These are phyloP conservation scores for Neonectria sp. DNA, from an alignment of 2,329 filamentous ascomycete genomes.

Conservation along the genomic window DNA sequence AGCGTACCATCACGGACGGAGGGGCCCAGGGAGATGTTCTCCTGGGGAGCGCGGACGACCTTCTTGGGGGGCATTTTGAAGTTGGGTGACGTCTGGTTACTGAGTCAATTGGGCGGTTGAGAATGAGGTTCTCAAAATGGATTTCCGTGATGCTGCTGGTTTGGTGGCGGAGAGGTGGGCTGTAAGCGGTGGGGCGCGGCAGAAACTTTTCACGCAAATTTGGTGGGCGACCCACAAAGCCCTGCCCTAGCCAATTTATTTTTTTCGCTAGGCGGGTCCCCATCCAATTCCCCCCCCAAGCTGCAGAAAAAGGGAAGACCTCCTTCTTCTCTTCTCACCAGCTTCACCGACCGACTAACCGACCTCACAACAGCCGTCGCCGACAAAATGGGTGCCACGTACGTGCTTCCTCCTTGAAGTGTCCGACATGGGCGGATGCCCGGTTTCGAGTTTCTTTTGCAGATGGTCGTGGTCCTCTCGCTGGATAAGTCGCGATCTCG, in stretches of 20 bases:
- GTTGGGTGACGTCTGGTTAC: constrained; percentile 53
- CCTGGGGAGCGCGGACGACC: constrained; percentile 85
- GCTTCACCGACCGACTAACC: constrained; percentile 55
- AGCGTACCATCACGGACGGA: constrained; percentile 92
- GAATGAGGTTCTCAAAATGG: constrained; percentile 50
- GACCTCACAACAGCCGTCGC: constrained; percentile 55
- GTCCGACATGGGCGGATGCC: constrained; percentile 56
- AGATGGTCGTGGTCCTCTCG: constrained; percentile 91
- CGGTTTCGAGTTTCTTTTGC: constrained; percentile 66
- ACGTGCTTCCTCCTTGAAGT: constrained; percentile 61
- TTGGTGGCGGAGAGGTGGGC: constrained; percentile 47
- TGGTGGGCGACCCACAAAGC: constrained; percentile 48
- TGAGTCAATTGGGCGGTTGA: constrained; percentile 54
- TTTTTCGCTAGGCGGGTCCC: constrained; percentile 21
- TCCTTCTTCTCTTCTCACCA: constrained; percentile 28
- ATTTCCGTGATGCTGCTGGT: constrained; percentile 45
- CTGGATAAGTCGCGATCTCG: constrained; percentile 67
- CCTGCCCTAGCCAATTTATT: constrained; percentile 52
- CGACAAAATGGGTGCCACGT: constrained; percentile 68
- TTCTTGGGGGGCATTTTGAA: constrained; percentile 95
- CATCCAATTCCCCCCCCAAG: constrained; percentile 32
- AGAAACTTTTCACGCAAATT: constrained; percentile 49
- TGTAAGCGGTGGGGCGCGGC: constrained; percentile 56
- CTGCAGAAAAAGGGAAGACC: constrained; percentile 36
- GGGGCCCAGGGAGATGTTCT: constrained; percentile 99